These are phyloP conservation scores for Stephania cephalantha DNA, from an alignment of 164 flowering plant species.

Conservation along the genomic window DNA sequence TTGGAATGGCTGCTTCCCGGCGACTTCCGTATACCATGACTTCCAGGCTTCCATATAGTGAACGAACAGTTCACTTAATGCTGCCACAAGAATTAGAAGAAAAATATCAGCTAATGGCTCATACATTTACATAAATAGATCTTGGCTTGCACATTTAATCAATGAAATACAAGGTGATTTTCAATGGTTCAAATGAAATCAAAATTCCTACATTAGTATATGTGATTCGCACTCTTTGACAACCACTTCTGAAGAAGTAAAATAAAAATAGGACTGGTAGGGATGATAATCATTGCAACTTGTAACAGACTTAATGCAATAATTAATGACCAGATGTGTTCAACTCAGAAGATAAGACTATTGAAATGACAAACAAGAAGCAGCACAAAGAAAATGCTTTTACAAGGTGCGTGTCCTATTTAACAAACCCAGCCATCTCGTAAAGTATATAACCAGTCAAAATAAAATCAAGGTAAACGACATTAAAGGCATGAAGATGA, in stretches of 20 bases:
- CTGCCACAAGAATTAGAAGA: constrained; percentile 40
- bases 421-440: not conserved
- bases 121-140: not conserved
- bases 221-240: not conserved
- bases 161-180: no score
- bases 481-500: not conserved
- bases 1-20: constrained; percentile 46
- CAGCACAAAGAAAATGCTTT: not conserved
- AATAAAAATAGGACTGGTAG: not conserved
- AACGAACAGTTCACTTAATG: constrained; percentile 66
- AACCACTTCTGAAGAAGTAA: not conserved
- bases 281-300: not conserved
- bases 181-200: no score
- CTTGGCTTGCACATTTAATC: no score
- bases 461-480: not conserved
- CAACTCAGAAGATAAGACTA: not conserved
- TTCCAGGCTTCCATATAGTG: constrained; percentile 91
- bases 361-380: not conserved
- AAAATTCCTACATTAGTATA: not conserved
- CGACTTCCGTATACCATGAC: constrained; percentile 75
- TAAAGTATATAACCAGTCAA: not conserved
- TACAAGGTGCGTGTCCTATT: not conserved
- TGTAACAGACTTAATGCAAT: not conserved
- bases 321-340: not conserved
- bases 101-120: not conserved